Percentiles rank a stretch among this genome's conserved stretches.
These are phyloP conservation scores for Rossbeevera mucosa DNA, from an alignment of 768 basidiomycete species.

Conservation along the genomic window DNA sequence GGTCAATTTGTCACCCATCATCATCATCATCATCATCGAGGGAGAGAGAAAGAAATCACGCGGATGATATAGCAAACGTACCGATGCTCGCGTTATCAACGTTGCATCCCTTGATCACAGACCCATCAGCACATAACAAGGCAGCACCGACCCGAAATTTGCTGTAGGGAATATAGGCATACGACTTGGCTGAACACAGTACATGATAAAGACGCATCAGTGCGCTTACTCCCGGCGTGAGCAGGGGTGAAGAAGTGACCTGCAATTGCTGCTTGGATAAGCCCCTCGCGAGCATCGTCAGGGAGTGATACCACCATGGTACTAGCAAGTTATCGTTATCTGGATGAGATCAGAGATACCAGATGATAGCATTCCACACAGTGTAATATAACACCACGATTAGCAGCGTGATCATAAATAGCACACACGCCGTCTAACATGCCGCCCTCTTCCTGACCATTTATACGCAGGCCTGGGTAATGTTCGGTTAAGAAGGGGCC, in stretches of 20 bases:
- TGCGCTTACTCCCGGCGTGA: neutral
- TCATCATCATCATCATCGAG: neutral
- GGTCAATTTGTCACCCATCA: neutral
- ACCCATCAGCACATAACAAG: conserved; percentile 62
- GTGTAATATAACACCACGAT: neutral
- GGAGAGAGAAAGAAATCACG: neutral
- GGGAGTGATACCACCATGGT: conserved; percentile 28
- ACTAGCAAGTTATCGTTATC: neutral
- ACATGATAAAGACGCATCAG: neutral
- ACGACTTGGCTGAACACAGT: conserved; percentile 59
- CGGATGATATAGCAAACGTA: conserved; percentile 29
- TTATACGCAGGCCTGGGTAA: neutral
- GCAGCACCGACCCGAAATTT: conserved; percentile 95
- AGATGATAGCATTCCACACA: neutral
- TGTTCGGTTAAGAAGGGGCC: too few species aligned
- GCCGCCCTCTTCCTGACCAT: neutral
- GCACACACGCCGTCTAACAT: neutral
- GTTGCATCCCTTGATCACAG: conserved; percentile 81
- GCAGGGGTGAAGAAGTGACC: conserved; percentile 1
- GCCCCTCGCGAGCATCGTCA: conserved; percentile 38
- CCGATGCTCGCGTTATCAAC: conserved; percentile 94
- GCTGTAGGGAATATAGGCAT: conserved; percentile 80
- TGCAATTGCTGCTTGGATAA: conserved; percentile 49
- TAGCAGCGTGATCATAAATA: neutral
- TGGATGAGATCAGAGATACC: neutral